Evolutionary conservation across 306 rosid species (phyloP).

Genomic region (Lupinus albus): DNA sequence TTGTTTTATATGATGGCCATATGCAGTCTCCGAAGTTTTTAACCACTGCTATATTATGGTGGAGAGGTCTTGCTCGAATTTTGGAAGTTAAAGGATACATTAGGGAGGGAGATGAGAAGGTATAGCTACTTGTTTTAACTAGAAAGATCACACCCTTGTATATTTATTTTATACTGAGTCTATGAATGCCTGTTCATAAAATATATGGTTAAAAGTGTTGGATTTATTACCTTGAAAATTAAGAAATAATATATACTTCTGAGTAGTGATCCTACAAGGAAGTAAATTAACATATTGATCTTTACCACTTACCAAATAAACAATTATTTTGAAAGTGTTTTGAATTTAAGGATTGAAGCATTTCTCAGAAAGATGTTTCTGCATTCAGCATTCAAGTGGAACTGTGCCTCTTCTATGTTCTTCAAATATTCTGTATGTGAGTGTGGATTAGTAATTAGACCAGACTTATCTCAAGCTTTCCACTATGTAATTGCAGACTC

Average conservation of each 20-base stretch:
- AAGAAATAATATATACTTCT: conserved; percentile 16
- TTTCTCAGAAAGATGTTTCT: not conserved
- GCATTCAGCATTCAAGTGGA: conserved; percentile 18
- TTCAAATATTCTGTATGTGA: not conserved
- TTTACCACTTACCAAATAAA: not conserved
- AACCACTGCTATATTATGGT: conserved; percentile 73
- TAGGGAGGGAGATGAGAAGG: conserved; percentile 75
- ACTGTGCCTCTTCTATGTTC: not conserved
- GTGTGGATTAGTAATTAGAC: conserved; percentile 25
- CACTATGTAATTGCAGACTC: conserved; percentile 51
- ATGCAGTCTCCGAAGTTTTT: conserved; percentile 63
- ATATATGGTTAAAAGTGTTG: conserved; percentile 16
- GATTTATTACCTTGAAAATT: conserved; percentile 23
- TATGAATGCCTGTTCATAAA: conserved; percentile 1
- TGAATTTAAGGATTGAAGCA: conserved; percentile 4
- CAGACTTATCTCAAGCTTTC: conserved; percentile 25
- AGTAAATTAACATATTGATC: not conserved
- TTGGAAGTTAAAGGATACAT: conserved; percentile 73
- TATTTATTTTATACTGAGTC: conserved; percentile 19
- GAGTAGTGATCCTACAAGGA: conserved; percentile 18
- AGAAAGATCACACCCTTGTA: conserved; percentile 4
- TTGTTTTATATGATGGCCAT: conserved; percentile 28
- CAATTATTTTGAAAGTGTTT: conserved; percentile 5
- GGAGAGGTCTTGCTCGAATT: conserved; percentile 92
- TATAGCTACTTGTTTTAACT: conserved; percentile 35